Evolutionary conservation across 805 yeast genomes (phyloP), one percentile per base, ranked within the genome.

Genomic region (Ogataea ramenticola): DNA sequence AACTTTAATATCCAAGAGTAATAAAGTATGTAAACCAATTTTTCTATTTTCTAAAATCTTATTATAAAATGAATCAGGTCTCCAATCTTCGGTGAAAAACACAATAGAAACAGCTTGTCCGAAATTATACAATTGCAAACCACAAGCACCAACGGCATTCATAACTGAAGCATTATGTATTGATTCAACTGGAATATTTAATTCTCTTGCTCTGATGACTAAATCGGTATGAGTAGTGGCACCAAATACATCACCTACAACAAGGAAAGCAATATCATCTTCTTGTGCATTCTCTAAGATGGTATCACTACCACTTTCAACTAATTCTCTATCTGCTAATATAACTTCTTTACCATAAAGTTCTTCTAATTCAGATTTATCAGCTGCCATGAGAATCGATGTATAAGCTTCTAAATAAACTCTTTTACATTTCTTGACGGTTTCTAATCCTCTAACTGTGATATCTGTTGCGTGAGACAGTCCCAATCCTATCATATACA

Each of bases 91-190:
- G 24, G 96, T 90, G 72, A 93, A 91, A 61, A 93, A 93, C 2
- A 93, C 98, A 61, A 93, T 71, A 1, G 96, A 88, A n/a, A 91
- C 91, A 11, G 98, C 89, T 67, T 93, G 98, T 10, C 99, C 99
- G 65, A 90, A 91, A 55, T 84, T 89, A 65, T 91, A 91, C 46
- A 91, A 71, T 64, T 91, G 99, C 51, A 93, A 74, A 20, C 99
- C 99, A 68, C 97, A 89, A 1, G 97, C 95, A 17, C 99, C 99
- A 22, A 91, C 96, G 0, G 98, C 99, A 60, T 91, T 91, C 96
- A 93, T 89, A 12, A 91, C 93, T 16, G 96, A 86, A 1, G 99
- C 99, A 63, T 91, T 91, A 67, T 91, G 99, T 47, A 91, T 79
- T 34, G 85, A 75, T 58, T 86, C 95, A 37, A 86, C 86, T 41